phyloP scores from a whole-genome alignment of 768 basidiomycete species.

The Rhodocollybia butyracea region DNA sequence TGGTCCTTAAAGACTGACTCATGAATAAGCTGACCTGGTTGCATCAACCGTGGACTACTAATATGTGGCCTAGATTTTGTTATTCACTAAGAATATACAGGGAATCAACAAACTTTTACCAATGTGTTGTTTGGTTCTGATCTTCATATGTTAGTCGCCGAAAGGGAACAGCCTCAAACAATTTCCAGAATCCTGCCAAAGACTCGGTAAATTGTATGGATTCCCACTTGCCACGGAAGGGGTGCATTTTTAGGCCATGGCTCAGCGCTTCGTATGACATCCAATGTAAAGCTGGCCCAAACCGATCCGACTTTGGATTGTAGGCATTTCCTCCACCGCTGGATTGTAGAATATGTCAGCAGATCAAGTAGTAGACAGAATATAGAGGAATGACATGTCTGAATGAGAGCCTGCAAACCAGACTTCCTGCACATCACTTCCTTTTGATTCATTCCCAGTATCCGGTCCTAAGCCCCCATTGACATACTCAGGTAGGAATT shows the following conservation, averaged over 20 bases:
- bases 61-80: background rate
- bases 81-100: too few species aligned
- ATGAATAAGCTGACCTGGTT: background rate
- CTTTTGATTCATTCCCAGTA: too few species aligned
- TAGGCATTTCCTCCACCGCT: slow-evolving; percentile 6
- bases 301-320: background rate
- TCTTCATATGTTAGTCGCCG: too few species aligned
- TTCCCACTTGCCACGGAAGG: too few species aligned
- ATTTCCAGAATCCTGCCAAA: too few species aligned
- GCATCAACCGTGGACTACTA: background rate
- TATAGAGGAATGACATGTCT: slow-evolving; percentile 31
- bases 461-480: too few species aligned
- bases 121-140: background rate
- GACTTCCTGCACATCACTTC: too few species aligned
- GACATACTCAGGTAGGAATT: slow-evolving; percentile 37
- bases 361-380: background rate
- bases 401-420: too few species aligned
- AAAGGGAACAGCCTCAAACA: too few species aligned
- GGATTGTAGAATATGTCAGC: background rate
- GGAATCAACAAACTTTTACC: background rate
- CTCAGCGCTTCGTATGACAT: slow-evolving; percentile 5
- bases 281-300: slow-evolving; percentile 8
- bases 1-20: background rate
- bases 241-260: too few species aligned
- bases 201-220: too few species aligned